Conservation (phyloP, 768 basidiomycete species). For the Suillus brevipes region DNA sequence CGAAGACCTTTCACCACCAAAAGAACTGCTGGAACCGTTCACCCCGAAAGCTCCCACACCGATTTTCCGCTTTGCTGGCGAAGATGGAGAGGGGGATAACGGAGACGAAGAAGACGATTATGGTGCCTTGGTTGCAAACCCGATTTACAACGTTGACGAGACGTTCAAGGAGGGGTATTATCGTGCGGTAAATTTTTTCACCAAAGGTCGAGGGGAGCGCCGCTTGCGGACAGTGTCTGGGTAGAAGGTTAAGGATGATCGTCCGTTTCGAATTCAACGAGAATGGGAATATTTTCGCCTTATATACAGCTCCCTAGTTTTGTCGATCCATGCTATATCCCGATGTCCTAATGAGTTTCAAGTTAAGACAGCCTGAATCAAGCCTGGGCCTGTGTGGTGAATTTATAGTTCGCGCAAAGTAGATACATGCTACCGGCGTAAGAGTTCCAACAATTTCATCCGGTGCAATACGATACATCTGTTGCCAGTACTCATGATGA, state of each 20-base stretch:
- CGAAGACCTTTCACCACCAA: background rate
- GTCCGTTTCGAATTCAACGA: background rate
- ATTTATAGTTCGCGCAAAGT: no score
- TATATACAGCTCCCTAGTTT: slow-evolving; percentile 3
- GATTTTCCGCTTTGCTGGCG: slow-evolving; percentile 24
- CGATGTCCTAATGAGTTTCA: background rate
- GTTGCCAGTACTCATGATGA: background rate
- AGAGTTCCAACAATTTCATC: no score
- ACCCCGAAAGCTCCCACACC: slow-evolving; percentile 7
- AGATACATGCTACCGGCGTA: no score
- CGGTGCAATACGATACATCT: background rate
- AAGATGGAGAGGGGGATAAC: slow-evolving; percentile 19
- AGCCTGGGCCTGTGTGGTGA: no score
- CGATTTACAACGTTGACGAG: slow-evolving; percentile 14
- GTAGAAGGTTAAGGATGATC: background rate
- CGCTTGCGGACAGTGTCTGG: background rate
- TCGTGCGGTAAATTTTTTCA: slow-evolving; percentile 27
- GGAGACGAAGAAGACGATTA: slow-evolving; percentile 32
- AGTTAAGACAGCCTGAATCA: background rate
- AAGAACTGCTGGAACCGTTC: background rate
- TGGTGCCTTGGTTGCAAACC: slow-evolving; percentile 19
- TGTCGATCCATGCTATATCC: background rate
- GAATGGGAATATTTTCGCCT: background rate
- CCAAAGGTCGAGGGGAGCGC: slow-evolving; percentile 8
- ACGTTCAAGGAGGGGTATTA: slow-evolving; percentile 28